Base-by-base conservation (phyloP, 495 filamentous ascomycete genomes). In the Penicillium longicatenatum region DNA sequence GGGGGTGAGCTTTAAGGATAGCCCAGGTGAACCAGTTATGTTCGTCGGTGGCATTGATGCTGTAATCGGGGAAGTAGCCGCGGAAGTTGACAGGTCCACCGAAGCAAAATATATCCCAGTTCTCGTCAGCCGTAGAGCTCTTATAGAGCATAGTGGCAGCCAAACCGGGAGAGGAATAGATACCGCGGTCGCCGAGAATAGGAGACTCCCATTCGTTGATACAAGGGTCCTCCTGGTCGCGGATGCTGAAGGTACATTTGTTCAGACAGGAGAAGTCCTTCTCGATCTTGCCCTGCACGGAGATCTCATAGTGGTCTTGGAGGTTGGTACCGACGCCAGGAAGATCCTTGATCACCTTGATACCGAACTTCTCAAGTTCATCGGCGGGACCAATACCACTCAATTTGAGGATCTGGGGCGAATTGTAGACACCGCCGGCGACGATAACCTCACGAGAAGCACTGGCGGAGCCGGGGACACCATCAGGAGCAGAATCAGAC, bases 311-410 rank as follows among this genome's bases (percentile, higher is more conserved):
- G 65, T 83, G 84, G 60, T 89, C 84, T 52, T 88, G 84, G 2
- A 89, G 71, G 66, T 89, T 89, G n/a, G 74, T 73, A 39, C 87
- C 87, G 0, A 89, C 86, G 12, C 81, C 84, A 0, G 85, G 84
- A 0, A 84, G 71, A 57, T 87, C 79, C 33, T 69, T 57, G 0
- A 87, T 54, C 0, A 86, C 71, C 6, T 74, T 63, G 54, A 89
- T 86, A 20, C 68, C 63, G 51, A 79, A 73, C 10, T 58, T 60
- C 4, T 66, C 16, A 0, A 90, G 76, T 33, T 86, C 76, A 0
- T 61, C 61, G 2, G 56, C 54, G 0, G 83, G 79, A 2, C 87
- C 87, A 47, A 90, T 71, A 8, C 89, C 87, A 2, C 77, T 84
- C 4, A 86, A 77, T 63, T 87, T 84, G 21, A 90, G 81, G 2